A percentile compares a stretch with the other conserved stretches of the same genome.
Conservation (phyloP, 441 rosid species). For the Melastoma candidum region DNA sequence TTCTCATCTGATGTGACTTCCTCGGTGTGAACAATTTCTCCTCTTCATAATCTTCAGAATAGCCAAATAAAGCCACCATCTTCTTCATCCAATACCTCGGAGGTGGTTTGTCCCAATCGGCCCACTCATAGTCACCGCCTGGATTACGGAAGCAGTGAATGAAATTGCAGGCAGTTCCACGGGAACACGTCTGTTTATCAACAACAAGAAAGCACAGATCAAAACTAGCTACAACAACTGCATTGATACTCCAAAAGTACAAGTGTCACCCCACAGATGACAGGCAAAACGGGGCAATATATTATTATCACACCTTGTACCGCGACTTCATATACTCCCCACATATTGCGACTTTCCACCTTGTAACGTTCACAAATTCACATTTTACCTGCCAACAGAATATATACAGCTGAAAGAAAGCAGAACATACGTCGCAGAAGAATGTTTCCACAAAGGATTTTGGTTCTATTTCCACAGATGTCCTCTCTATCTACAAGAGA, state of each 20-base stretch:
- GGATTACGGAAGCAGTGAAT: constrained; percentile 95
- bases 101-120: constrained; percentile 86
- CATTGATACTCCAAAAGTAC: neutral
- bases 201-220: neutral
- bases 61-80: constrained; percentile 82
- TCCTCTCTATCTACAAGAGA: too few relatives aligned
- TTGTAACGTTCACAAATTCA: constrained; percentile 77
- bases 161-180: constrained; percentile 86
- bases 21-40: constrained; percentile 33
- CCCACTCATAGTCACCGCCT: constrained; percentile 98
- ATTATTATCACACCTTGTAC: constrained; percentile 28
- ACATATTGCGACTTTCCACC: constrained; percentile 94
- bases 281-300: neutral
- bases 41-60: constrained; percentile 32
- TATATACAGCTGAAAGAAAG: neutral
- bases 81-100: constrained; percentile 79
- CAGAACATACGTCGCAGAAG: too few relatives aligned
- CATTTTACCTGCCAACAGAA: constrained; percentile 50
- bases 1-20: constrained; percentile 21
- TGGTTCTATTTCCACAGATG: too few relatives aligned
- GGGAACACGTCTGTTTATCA: constrained; percentile 69
- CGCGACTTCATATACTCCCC: constrained; percentile 94
- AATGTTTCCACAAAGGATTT: too few relatives aligned
- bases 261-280: neutral
- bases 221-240: neutral